A percentile compares a stretch with the other conserved stretches of the same genome.
phyloP scores from a whole-genome alignment of 1,284 basidiomycete genomes.

The Pisolithus thermaeus region DNA sequence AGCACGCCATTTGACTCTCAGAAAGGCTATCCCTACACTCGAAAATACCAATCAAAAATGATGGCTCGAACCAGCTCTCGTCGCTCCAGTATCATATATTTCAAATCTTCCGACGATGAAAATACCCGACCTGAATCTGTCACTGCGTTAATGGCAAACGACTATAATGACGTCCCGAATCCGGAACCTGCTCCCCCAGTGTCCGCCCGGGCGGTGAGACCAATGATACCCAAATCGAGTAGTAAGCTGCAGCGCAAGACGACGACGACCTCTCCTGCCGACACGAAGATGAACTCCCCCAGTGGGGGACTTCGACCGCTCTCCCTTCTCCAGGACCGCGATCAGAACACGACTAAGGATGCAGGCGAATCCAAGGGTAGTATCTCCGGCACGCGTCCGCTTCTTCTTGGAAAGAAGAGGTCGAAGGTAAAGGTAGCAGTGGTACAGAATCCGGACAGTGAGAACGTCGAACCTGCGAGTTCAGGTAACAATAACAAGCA shows the following conservation, averaged over 20 bases:
- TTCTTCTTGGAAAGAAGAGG: conserved; percentile 50
- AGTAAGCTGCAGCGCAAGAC: conserved; percentile 37
- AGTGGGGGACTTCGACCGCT: conserved; percentile 51
- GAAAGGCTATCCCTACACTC: conserved; percentile 26
- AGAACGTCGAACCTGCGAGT: conserved; percentile 36
- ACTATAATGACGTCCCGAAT: conserved; percentile 26
- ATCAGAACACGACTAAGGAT: conserved; percentile 25
- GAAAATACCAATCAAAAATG: conserved; percentile 29
- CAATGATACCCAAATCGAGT: conserved; percentile 45
- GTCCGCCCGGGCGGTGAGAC: conserved; percentile 45
- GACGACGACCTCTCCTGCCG: conserved; percentile 16
- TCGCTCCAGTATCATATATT: conserved; percentile 57
- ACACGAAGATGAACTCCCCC: conserved; percentile 31
- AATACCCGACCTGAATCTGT: conserved; percentile 2
- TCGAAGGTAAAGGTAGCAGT: conserved; percentile 30
- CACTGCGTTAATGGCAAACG: conserved; percentile 19
- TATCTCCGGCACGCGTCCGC: conserved; percentile 38
- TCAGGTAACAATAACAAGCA: conserved; percentile 29
- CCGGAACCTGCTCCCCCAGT: conserved; percentile 33
- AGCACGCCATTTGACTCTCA: conserved; percentile 56
- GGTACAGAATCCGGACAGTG: conserved; percentile 27
- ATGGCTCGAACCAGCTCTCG: conserved; percentile 25
- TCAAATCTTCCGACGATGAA: conserved; percentile 49
- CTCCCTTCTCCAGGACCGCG: conserved; percentile 56
- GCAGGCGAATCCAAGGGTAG: conserved; percentile 13